Evolutionary conservation across 257 asterid species (phyloP), one percentile per base, ranked within the genome.

Genomic region (Schizonepeta tenuifolia): DNA sequence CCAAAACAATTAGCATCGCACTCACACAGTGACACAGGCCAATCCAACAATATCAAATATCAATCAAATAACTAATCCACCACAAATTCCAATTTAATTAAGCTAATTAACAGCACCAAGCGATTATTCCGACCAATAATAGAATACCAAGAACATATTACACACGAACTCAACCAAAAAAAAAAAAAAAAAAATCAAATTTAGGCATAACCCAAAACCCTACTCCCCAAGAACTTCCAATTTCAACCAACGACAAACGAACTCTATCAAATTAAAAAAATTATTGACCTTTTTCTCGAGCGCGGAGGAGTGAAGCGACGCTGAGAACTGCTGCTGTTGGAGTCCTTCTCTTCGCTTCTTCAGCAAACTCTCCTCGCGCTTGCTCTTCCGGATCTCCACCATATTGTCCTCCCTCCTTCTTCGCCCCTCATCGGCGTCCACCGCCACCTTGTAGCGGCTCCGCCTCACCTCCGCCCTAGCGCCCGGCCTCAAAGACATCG

Each of bases 331-430:
- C 64, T 82, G 87, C 67, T 82, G 86, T 67, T 83, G 92, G 31
- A 86, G 78, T 0, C 96, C 98, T 80, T 93, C 98, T n/a, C 95
- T 90, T 8, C 97, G 91, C 87, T 91, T 91, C 73, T 91, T 89
- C 22, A 89, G 89, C 78, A 91, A 83, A 63, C 89, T 89, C 72
- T 91, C 97, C 84, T 93, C 97, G 49, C 98, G 95, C 85, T 87
- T 90, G 69, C 61, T 89, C 83, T 93, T 93, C 2, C 97, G 96
- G 86, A 93, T 93, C 96, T 93, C 98, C 74, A 93, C 98, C 97
- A 90, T 83, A 53, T 89, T 90, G 50, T 93, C 98, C 86, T 89
- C 98, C 82, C 98, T 85, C 80, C 97, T 83, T 12, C 98, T 74
- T 44, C 98, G 85, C 13, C 98, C 98, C 74, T 93, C 98, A 18